Conservation (phyloP, 2,329 filamentous ascomycete genomes). For the Exutisphaerella laricina region DNA sequence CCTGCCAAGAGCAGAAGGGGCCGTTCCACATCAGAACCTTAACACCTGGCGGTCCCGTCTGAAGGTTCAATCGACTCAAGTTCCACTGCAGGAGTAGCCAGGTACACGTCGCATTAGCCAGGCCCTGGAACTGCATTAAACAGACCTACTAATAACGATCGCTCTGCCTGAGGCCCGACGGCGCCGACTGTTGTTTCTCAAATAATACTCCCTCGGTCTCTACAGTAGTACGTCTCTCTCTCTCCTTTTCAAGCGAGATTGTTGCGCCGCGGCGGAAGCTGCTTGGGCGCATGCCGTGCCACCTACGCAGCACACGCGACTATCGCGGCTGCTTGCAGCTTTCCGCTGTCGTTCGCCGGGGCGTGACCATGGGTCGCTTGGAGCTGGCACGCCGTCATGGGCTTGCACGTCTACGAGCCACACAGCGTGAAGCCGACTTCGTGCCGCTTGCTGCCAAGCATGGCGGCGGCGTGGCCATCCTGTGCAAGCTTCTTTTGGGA, state of each 20-base stretch:
- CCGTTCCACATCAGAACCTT: neutral
- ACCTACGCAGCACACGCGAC: constrained; percentile 1
- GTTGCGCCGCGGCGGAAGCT: too few species aligned
- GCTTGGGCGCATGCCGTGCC: neutral
- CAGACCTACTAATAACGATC: neutral
- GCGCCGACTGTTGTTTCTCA: neutral
- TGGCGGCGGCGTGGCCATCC: neutral
- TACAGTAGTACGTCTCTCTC: too few species aligned
- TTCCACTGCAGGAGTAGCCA: constrained; percentile 6
- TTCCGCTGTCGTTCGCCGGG: neutral
- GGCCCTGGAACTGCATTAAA: neutral
- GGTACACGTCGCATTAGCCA: neutral
- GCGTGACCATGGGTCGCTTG: neutral
- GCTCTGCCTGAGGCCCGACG: too few species aligned
- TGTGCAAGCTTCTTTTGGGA: too few species aligned
- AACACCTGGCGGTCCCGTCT: too few species aligned
- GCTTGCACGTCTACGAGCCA: neutral
- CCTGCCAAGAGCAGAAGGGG: constrained; percentile 4
- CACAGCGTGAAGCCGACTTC: neutral
- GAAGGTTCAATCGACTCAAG: too few species aligned
- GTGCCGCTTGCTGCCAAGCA: neutral
- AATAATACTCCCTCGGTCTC: too few species aligned
- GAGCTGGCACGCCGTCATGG: neutral
- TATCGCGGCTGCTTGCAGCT: neutral
- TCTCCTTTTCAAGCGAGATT: too few species aligned